Conservation (phyloP, 495 filamentous ascomycete species). For the Podospora didyma region DNA sequence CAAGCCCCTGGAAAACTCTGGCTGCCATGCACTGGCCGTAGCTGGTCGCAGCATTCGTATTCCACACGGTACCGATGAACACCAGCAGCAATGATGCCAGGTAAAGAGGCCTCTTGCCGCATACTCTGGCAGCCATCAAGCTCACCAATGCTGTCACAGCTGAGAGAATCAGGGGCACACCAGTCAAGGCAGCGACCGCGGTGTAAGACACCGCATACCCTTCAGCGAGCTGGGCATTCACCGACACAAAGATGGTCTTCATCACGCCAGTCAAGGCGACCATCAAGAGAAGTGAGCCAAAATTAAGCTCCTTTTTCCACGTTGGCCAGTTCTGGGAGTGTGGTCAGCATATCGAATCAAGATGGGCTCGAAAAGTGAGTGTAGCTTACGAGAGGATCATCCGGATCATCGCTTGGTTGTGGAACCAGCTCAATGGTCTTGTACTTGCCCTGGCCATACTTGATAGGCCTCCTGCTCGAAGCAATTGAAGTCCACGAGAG, state of each 20-base stretch:
- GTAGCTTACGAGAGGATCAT: conserved; percentile 44
- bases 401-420: conserved; percentile 43
- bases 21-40: conserved; percentile 45
- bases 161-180: conserved; percentile 44
- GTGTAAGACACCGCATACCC: conserved; percentile 41
- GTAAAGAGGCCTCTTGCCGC: conserved; percentile 47
- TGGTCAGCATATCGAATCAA: neutral
- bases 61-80: conserved; percentile 45
- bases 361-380: too few relatives aligned
- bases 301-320: conserved; percentile 47
- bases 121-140: conserved; percentile 34
- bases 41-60: conserved; percentile 37
- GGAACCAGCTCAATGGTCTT: conserved; percentile 43
- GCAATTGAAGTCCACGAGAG: conserved; percentile 32
- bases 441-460: conserved; percentile 43
- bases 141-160: conserved; percentile 38
- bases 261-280: conserved; percentile 39
- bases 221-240: conserved; percentile 38
- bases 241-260: conserved; percentile 49
- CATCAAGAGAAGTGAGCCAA: conserved; percentile 36
- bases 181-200: conserved; percentile 41
- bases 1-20: conserved; percentile 45
- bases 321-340: conserved; percentile 42
- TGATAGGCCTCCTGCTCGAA: conserved; percentile 35
- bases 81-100: conserved; percentile 37